These are phyloP conservation scores for Pseudozyma tsukubaensis DNA, from an alignment of 1,284 basidiomycete species.

Conservation along the genomic window DNA sequence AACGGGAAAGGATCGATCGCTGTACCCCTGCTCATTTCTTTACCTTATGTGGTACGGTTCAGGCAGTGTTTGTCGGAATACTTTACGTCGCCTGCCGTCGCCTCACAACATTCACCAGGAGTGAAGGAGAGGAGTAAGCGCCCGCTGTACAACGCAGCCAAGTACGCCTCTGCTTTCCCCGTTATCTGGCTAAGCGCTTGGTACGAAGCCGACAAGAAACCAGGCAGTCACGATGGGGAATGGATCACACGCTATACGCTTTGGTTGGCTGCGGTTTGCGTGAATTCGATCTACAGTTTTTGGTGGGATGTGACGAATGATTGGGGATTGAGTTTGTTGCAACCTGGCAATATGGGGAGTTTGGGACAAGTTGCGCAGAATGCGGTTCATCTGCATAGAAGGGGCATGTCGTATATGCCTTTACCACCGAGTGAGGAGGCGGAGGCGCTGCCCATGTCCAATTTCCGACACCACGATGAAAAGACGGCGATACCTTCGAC, in stretches of 20 bases:
- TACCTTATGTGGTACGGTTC: conserved; percentile 90
- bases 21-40: conserved; percentile 83
- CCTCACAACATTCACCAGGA: conserved; percentile 41
- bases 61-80: conserved; percentile 94
- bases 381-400: conserved; percentile 30
- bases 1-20: conserved; percentile 70
- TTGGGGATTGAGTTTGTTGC: conserved; percentile 89
- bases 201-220: conserved; percentile 44
- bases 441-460: conserved; percentile 19
- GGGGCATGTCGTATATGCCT: conserved; percentile 32
- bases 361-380: conserved; percentile 24
- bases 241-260: conserved; percentile 26
- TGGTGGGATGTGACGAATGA: conserved; percentile 99
- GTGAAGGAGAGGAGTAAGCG: conserved; percentile 58
- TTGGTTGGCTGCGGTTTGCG: conserved; percentile 80
- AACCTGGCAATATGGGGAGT: conserved; percentile 31
- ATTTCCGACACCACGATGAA: conserved; percentile 18
- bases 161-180: conserved; percentile 97
- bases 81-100: conserved; percentile 22
- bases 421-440: conserved; percentile 24
- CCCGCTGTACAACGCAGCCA: conserved; percentile 91
- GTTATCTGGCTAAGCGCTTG: conserved; percentile 78
- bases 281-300: conserved; percentile 95
- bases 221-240: conserved; percentile 16
- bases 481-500: conserved; percentile 1